A percentile compares a stretch with the other conserved stretches of the same genome.
Evolutionary conservation across 768 basidiomycete species (phyloP).

Genomic region (Leucosporidium scottii): DNA sequence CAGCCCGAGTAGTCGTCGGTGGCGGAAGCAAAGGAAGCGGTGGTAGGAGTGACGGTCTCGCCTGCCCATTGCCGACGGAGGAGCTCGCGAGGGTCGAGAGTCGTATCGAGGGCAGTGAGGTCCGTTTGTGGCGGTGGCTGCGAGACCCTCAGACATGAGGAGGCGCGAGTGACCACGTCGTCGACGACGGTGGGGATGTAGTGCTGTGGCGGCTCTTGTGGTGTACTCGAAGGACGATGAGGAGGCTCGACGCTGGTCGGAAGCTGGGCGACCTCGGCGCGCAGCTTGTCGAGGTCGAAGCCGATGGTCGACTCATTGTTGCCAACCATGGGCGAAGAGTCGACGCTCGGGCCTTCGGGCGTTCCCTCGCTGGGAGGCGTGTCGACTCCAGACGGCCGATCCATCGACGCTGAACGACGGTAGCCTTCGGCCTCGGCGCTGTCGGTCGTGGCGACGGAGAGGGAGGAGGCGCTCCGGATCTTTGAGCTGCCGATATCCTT

Average conservation of each 20-base stretch:
- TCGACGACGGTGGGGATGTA: constrained; percentile 2
- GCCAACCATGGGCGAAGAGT: constrained; percentile 2
- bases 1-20: background rate
- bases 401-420: too few species aligned
- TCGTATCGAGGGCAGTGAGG: constrained; percentile 23
- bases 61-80: constrained; percentile 29
- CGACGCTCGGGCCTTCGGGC: too few species aligned
- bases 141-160: background rate
- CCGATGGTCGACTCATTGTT: constrained; percentile 1
- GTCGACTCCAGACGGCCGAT: too few species aligned
- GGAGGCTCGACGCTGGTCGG: constrained; percentile 6
- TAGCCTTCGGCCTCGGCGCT: background rate
- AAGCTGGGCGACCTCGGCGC: constrained; percentile 30
- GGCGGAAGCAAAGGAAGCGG: too few species aligned
- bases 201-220: constrained; percentile 1
- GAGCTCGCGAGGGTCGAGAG: constrained; percentile 28
- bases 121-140: constrained; percentile 5
- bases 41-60: background rate
- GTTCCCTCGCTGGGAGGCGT: too few species aligned
- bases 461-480: background rate
- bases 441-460: constrained; percentile 5
- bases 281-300: constrained; percentile 32
- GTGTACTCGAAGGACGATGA: background rate
- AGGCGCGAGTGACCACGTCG: background rate
- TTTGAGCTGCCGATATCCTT: background rate